Base-by-base conservation (phyloP, 2,329 filamentous ascomycete species). In the Pestalotiopsis fici region DNA sequence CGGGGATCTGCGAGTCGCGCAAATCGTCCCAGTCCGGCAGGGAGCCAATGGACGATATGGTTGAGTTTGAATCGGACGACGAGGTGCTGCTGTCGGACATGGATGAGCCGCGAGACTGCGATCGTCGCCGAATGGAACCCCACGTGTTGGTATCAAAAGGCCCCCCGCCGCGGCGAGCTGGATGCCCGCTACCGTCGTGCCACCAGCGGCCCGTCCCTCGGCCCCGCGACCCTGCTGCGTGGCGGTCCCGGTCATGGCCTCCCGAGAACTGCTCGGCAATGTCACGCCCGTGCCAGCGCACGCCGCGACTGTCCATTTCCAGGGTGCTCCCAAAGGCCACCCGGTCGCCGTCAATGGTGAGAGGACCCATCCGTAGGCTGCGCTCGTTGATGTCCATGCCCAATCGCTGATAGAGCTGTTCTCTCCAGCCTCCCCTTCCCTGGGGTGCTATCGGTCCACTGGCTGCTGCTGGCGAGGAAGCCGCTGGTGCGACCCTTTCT, bases 1-100 rank as follows among this genome's bases (percentile, higher is more conserved):
- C 68, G 1, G 85, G 82, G 1, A 89, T 78, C 73, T 88, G 86
- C 21, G 78, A 72, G 64, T 83, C 82, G 13, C 74, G 75, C 2
- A 89, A 78, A 55, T 85, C 81, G 66, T 88, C 84, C 71, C 84
- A 85, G 65, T 85, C 82, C 0, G 86, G 85, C 1, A 90, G 83
- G 2, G 86, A 88, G 43, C 83, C 86, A 65, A 88, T 76, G 2
- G 84, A 85, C 0, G 77, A 75, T 59, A 71, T 72, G 0, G 84
- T 85, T 12, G 78, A 81, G 3, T 70, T 76, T 1, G 79, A 81
- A 23, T 74, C 76, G 7, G 77, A 80, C 0, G 78, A 78, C 0
- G 69, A 70, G 0, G 78, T 81, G 0, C 80, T 81, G 0, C 79
- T 81, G 0, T 79, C 80, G 0, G 79, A 81, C 15, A 73, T 80